phyloP scores from a whole-genome alignment of 139 green algal genomes.

The Nannochloris sp. region DNA sequence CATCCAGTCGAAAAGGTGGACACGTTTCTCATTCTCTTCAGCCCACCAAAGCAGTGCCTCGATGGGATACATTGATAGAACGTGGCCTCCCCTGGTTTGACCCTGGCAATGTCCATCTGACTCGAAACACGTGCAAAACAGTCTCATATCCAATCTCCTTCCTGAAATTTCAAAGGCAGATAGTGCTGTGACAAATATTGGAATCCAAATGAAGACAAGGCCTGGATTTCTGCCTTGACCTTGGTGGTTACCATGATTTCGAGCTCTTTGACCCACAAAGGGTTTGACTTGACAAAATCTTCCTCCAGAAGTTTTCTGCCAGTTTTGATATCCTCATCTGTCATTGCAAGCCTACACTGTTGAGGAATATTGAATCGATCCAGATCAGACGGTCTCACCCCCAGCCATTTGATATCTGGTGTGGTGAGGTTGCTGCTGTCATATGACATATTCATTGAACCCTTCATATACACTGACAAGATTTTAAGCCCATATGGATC shows the following conservation, averaged over 20 bases:
- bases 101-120: neutral
- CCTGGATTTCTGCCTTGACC: slow-evolving; percentile 97
- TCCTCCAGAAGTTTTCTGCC: slow-evolving; percentile 83
- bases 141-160: slow-evolving; percentile 27
- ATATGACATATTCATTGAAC: slow-evolving; percentile 82
- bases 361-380: slow-evolving; percentile 85
- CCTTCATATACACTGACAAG: slow-evolving; percentile 90
- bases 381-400: slow-evolving; percentile 79
- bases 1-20: too few species aligned
- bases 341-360: slow-evolving; percentile 92
- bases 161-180: slow-evolving; percentile 79
- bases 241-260: slow-evolving; percentile 87
- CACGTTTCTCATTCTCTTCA: too few species aligned
- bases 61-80: neutral
- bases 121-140: too few species aligned
- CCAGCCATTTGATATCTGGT: slow-evolving; percentile 85
- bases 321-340: slow-evolving; percentile 80
- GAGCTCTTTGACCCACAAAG: slow-evolving; percentile 88
- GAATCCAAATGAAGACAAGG: slow-evolving; percentile 88
- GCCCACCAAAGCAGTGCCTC: neutral
- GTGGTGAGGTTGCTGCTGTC: slow-evolving; percentile 88
- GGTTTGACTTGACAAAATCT: slow-evolving; percentile 88
- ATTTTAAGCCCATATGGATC: slow-evolving; percentile 98
- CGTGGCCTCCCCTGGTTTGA: neutral
- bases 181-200: slow-evolving; percentile 79